Evolutionary conservation across 805 yeast species (phyloP).

Genomic region (Ogataea minuta): DNA sequence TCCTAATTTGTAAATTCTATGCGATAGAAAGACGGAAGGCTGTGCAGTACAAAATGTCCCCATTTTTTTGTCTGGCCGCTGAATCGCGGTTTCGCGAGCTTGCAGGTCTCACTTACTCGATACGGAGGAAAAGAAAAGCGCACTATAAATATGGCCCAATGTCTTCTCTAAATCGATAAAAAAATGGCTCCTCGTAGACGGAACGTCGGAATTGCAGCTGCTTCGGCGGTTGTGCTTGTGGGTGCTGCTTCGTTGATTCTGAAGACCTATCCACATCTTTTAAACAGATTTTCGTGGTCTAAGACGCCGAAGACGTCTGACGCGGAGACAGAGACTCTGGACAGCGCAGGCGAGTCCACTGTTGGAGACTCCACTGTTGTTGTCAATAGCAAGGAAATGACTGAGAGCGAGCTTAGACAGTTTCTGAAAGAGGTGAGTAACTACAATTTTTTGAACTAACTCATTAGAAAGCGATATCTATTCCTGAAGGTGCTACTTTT

Average conservation of each 20-base stretch:
- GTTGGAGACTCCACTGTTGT: conserved; percentile 30
- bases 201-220: conserved; percentile 37
- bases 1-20: conserved; percentile 13
- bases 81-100: conserved; percentile 11
- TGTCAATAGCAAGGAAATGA: conserved; percentile 30
- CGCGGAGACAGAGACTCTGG: conserved; percentile 6
- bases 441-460: conserved; percentile 1
- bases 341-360: conserved; percentile 1
- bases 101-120: conserved; percentile 12
- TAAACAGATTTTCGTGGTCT: conserved; percentile 8
- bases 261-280: conserved; percentile 49
- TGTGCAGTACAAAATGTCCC: too few species aligned
- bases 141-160: conserved; percentile 6
- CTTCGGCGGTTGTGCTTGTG: conserved; percentile 41
- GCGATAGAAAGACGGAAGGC: conserved; percentile 2
- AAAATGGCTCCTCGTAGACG: conserved; percentile 24
- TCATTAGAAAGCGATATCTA: conserved; percentile 43
- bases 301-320: conserved; percentile 1
- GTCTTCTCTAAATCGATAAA: neutral
- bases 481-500: conserved; percentile 46
- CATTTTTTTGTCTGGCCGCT: conserved; percentile 9
- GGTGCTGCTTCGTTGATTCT: conserved; percentile 43
- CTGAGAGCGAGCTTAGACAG: conserved; percentile 36
- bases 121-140: conserved; percentile 6
- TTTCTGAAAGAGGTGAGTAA: conserved; percentile 42